phyloP scores from a whole-genome alignment of 73 alveolate species.

The Paramecium biaurelia region DNA sequence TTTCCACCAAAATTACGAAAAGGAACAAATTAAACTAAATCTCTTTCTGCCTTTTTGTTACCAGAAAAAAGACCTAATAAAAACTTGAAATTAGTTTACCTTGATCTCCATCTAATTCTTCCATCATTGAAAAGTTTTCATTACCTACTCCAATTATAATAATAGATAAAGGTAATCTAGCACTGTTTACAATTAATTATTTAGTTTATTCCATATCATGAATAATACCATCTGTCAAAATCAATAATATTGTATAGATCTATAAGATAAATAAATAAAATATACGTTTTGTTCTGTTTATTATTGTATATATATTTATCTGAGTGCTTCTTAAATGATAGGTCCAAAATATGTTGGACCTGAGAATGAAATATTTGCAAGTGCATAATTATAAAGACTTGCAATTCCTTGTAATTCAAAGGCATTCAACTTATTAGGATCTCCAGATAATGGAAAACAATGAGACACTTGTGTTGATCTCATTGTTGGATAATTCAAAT shows the following conservation, averaged over 20 bases:
- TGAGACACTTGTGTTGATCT: constrained; percentile 57
- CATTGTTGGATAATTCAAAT: constrained; percentile 59
- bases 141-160: constrained; percentile 86
- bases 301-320: constrained; percentile 44
- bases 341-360: constrained; percentile 95
- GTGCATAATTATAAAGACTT: constrained; percentile 71
- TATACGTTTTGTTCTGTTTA: constrained; percentile 33
- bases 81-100: constrained; percentile 50
- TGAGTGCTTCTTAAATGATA: constrained; percentile 66
- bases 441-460: constrained; percentile 89
- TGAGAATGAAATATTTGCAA: constrained; percentile 66
- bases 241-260: constrained; percentile 66
- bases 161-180: constrained; percentile 81
- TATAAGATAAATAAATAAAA: neutral
- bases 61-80: constrained; percentile 25
- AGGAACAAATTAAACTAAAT: constrained; percentile 88
- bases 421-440: constrained; percentile 77
- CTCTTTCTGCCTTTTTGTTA: constrained; percentile 77
- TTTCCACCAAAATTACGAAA: constrained; percentile 73
- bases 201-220: constrained; percentile 85
- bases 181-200: constrained; percentile 75
- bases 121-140: constrained; percentile 78
- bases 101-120: constrained; percentile 81
- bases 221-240: constrained; percentile 90
- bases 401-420: constrained; percentile 78